Evolutionary conservation across 345 rosid species (phyloP).

Genomic region (Citrus medica): DNA sequence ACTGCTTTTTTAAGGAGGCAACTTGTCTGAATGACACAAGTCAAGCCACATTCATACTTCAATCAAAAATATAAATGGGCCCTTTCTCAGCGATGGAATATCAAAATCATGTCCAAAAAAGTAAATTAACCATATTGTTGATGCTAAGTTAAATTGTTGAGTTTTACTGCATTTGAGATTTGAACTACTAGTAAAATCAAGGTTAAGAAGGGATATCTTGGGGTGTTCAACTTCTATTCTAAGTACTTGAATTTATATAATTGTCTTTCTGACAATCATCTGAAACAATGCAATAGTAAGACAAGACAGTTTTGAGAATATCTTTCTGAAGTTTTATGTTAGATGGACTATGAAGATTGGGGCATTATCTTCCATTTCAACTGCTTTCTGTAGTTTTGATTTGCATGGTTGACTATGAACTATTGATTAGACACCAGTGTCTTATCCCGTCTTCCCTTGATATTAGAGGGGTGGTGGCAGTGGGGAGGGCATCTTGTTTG

Average conservation of each 20-base stretch:
- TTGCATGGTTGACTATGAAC: neutral
- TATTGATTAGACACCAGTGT: neutral
- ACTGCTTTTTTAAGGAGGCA: neutral
- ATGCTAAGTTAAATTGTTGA: neutral
- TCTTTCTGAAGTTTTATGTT: neutral
- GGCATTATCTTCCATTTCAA: neutral
- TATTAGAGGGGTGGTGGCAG: neutral
- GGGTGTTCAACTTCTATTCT: neutral
- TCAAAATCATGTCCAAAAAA: neutral
- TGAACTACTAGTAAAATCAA: neutral
- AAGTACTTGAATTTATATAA: neutral
- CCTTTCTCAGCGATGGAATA: neutral
- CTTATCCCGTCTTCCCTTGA: neutral
- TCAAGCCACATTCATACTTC: neutral
- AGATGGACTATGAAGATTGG: neutral
- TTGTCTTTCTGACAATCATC: neutral
- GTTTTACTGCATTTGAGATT: neutral
- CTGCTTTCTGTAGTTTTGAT: neutral
- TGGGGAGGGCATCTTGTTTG: neutral
- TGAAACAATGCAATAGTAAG: neutral
- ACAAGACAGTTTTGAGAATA: neutral
- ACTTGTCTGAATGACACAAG: neutral
- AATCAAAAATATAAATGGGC: neutral
- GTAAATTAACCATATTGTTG: neutral
- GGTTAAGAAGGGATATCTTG: neutral